Conservation (phyloP, 1,284 basidiomycete genomes). For the Rhodotorula sp. region DNA sequence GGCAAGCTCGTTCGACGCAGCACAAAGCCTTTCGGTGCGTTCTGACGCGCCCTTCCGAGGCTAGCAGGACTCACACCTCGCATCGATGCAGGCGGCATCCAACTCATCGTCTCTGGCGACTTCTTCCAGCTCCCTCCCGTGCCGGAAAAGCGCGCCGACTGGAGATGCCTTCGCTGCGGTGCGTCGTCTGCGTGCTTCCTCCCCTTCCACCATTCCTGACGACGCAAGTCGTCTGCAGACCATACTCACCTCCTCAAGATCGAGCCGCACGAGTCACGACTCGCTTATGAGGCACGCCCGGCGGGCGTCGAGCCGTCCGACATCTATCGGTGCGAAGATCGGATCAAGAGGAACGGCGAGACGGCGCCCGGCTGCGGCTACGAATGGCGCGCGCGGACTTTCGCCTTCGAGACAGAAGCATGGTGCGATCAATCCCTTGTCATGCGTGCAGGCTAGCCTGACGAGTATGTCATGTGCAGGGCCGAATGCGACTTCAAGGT, state of each 20-base stretch:
- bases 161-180: constrained; percentile 36
- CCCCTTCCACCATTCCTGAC: neutral
- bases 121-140: constrained; percentile 42
- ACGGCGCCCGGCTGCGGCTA: constrained; percentile 20
- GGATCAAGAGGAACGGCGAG: constrained; percentile 3
- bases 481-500: constrained; percentile 35
- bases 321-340: constrained; percentile 19
- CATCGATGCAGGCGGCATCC: constrained; percentile 27
- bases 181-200: neutral
- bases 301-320: constrained; percentile 6
- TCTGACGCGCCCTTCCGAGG: too few relatives aligned
- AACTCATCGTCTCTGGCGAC: constrained; percentile 39
- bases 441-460: too few relatives aligned
- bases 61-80: neutral
- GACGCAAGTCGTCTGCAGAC: neutral
- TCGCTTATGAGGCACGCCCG: constrained; percentile 26
- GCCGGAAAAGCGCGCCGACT: constrained; percentile 14
- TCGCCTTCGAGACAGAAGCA: constrained; percentile 38
- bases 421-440: constrained; percentile 18
- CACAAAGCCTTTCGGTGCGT: constrained; percentile 31
- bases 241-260: constrained; percentile 12
- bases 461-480: neutral
- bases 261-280: constrained; percentile 11
- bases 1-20: constrained; percentile 34
- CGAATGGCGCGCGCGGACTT: constrained; percentile 15